Evolutionary conservation across 2,329 filamentous ascomycete species (phyloP), one percentile per base, ranked within the genome.

Genomic region (Fusarium incarnatum): DNA sequence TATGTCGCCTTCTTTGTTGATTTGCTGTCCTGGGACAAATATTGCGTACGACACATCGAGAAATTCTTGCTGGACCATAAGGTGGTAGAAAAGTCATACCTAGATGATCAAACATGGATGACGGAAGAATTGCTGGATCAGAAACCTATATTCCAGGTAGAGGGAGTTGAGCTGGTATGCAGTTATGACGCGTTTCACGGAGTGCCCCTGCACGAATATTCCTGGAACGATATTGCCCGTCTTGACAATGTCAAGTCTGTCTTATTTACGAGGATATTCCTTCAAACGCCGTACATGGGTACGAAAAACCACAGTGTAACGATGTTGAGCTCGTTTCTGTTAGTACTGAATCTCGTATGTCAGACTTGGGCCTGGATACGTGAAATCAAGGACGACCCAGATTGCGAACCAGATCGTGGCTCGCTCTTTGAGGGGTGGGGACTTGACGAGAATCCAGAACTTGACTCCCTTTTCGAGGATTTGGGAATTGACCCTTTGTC

Each of bases 1-100:
- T 1, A 8, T 25, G 12, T 15, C 13, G 9, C 27, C 11, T 9
- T 13, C 9, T 22, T 30, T 8, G 64, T 27, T 23, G 73, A 23
- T 77, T 74, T 20, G 67, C 54, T 44, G 72, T 68, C 68, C 4
- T 79, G 76, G 73, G 62, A 18, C 6, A 37, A 12, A n/a, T 37
- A 37, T 4, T n/a, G 34, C 34, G 34, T 11, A n/a, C 34, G 18
- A 1, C 34, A 37, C 2, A 18, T 7, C n/a, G 34, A 12, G 1
- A 10, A 37, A 6, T 18, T 37, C 32, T 37, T 37, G 16, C 1
- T 6, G 16, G 16, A 37, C 9, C 16, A 18, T 34, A 4, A 18
- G 8, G 16, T 2, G 32, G 34, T 11, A 10, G 5, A 37, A 11
- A 37, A 7, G 34, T 37, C 32, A 4, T 37, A 11, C 5, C 3